A percentile compares a stretch with the other conserved stretches of the same genome.
Evolutionary conservation across 768 basidiomycete genomes (phyloP).

Genomic region (Filobasidium floriforme): DNA sequence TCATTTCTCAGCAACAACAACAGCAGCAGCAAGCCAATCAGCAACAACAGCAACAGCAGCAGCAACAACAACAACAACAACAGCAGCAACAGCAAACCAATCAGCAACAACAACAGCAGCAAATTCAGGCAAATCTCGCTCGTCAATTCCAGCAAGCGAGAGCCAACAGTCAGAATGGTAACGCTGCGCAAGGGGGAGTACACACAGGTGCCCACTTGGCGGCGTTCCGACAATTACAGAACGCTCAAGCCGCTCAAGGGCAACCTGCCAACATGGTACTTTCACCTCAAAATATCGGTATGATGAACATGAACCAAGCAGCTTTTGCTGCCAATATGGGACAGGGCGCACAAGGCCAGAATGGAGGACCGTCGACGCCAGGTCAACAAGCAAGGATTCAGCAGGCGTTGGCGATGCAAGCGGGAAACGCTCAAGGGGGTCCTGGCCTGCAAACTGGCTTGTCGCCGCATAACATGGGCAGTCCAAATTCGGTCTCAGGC

Average conservation of each 20-base stretch:
- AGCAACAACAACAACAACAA: constrained; percentile 12
- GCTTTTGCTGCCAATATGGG: neutral
- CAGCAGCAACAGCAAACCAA: constrained; percentile 16
- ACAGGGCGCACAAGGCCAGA: neutral
- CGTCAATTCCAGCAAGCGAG: constrained; percentile 1
- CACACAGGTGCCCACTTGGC: neutral
- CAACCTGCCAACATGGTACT: constrained; percentile 1
- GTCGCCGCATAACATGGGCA: neutral
- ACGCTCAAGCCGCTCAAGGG: constrained; percentile 4
- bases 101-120: constrained; percentile 15
- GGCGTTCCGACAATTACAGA: constrained; percentile 3
- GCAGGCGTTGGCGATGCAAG: neutral
- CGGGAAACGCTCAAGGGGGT: neutral
- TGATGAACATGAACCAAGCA: constrained; percentile 8
- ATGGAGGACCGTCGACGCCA: neutral
- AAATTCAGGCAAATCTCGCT: neutral
- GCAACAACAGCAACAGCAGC: constrained; percentile 8
- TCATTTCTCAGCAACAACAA: neutral
- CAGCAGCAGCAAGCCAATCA: constrained; percentile 5
- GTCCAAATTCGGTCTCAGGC: neutral
- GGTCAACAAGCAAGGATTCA: neutral
- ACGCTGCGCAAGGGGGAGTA: neutral
- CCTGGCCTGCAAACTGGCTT: neutral
- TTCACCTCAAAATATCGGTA: constrained; percentile 2
- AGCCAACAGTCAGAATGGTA: constrained; percentile 1